These are phyloP conservation scores for Boletus subparvulus DNA, from an alignment of 768 basidiomycete species.

Conservation along the genomic window DNA sequence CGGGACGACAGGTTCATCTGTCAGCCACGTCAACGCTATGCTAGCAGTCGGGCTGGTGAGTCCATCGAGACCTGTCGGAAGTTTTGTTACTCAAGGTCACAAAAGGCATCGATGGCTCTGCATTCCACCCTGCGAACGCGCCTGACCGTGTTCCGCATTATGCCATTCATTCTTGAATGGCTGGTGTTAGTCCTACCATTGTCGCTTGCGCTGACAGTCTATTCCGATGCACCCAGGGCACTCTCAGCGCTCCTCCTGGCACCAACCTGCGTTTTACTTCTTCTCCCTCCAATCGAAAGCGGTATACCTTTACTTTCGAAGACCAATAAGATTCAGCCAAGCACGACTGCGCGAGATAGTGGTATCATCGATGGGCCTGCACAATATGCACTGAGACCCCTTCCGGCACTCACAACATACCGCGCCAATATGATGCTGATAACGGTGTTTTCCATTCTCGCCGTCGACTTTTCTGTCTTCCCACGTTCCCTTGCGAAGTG, in stretches of 20 bases:
- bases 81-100: slow-evolving; percentile 18
- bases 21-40: slow-evolving; percentile 66
- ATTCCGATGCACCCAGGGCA: slow-evolving; percentile 54
- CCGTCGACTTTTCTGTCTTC: slow-evolving; percentile 94
- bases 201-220: slow-evolving; percentile 78
- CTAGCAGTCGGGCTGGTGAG: slow-evolving; percentile 65
- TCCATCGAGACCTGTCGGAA: slow-evolving; percentile 9
- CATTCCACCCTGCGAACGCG: slow-evolving; percentile 61
- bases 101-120: slow-evolving; percentile 68
- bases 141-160: slow-evolving; percentile 36
- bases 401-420: slow-evolving; percentile 83
- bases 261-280: slow-evolving; percentile 45
- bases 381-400: slow-evolving; percentile 32
- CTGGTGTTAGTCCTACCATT: slow-evolving; percentile 69
- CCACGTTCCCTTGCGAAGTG: slow-evolving; percentile 88
- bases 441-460: slow-evolving; percentile 87
- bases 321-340: slow-evolving; percentile 4
- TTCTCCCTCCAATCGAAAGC: slow-evolving; percentile 41
- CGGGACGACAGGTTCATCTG: slow-evolving; percentile 65
- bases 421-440: slow-evolving; percentile 94
- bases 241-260: slow-evolving; percentile 51
- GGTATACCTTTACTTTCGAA: slow-evolving; percentile 56
- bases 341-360: not conserved
- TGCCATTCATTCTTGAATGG: slow-evolving; percentile 55
- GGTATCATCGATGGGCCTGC: not conserved